Base-by-base conservation (phyloP, 352 stramenopile species). In the Thraustochytrium sp. region DNA sequence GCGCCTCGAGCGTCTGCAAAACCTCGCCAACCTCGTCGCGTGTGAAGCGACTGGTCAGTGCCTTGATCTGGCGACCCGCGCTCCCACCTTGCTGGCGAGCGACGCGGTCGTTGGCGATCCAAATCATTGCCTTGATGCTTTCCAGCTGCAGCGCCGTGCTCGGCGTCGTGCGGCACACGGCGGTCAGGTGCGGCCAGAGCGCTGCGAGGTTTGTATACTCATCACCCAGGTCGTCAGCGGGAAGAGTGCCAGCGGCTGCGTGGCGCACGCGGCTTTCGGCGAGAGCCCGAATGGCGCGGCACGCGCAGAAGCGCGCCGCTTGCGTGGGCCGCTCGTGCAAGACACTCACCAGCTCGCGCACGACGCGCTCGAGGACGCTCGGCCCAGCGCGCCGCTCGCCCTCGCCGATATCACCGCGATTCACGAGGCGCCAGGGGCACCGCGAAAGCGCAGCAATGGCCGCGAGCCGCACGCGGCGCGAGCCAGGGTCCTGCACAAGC, bases 11-110 rank as follows among this genome's bases (percentile, higher is more conserved):
- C 16, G 59, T 26, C 9, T 72, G 59, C 8, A 72, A 26, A 29
- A 72, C 59, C 40, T 72, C 59, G 59, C 59, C 59, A 5, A 72
- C 8, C 5, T 38, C 40, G 9, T 44, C 40, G 1, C 26, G 16
- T 1, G 13, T 2, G 8, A 72, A 72, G 59, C 40, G 26, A 21
- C 13, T 49, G 11, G 59, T 72, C 8, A 72, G 40, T 5, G 40
- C 59, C 59, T 72, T 72, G 40, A 72, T 72, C 4, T 72, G 59
- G 59, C 59, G 59, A 4, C 59, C 59, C 40, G 59, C 42, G 26
- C 59, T 72, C 36, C 40, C 36, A 2, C 59, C 40, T 49, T 21
- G 16, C 2, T 44, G 13, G 59, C 36, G 42, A 16, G 21, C 26
- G 16, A 13, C n/a, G n/a, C 18, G 16, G 59, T 72, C 59, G n/a